Conservation (phyloP, 768 basidiomycete species). For the Serendipita sp. region DNA sequence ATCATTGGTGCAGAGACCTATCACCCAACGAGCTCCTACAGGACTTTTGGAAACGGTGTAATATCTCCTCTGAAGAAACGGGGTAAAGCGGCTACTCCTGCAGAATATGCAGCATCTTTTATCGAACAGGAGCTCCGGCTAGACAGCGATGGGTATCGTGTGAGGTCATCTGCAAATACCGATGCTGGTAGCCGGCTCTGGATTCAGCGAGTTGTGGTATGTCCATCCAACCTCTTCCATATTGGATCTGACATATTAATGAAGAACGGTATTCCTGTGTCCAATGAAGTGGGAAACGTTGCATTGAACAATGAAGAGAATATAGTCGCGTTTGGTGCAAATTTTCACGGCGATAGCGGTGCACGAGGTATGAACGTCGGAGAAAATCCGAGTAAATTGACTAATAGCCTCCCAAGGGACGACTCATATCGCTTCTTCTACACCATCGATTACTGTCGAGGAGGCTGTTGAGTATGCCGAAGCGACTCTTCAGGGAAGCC, state of each 20-base stretch:
- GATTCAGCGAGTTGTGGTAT: conserved; percentile 9
- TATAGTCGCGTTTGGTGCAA: conserved; percentile 7
- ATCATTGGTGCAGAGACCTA: not conserved
- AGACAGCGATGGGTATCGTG: not conserved
- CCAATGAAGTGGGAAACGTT: conserved; percentile 10
- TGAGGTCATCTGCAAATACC: not conserved
- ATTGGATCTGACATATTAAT: not conserved
- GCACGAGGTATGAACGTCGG: conserved; percentile 19
- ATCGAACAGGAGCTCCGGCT: conserved; percentile 8
- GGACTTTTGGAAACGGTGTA: not conserved
- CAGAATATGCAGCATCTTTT: conserved; percentile 6
- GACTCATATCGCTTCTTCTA: conserved; percentile 18
- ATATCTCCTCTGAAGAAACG: conserved; percentile 2
- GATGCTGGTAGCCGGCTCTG: conserved; percentile 6
- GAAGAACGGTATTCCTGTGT: conserved; percentile 10
- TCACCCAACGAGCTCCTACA: not conserved
- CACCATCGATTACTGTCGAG: conserved; percentile 22
- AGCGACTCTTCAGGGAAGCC: conserved; percentile 23
- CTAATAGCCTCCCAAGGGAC: not conserved
- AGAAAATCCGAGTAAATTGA: no score
- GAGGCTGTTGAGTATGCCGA: conserved; percentile 26
- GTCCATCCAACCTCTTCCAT: not conserved
- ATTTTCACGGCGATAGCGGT: conserved; percentile 16
- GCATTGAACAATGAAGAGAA: conserved; percentile 2
- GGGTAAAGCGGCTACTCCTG: not conserved